Base-by-base conservation (phyloP, 345 rosid species). In the Arabidopsis suecica region DNA sequence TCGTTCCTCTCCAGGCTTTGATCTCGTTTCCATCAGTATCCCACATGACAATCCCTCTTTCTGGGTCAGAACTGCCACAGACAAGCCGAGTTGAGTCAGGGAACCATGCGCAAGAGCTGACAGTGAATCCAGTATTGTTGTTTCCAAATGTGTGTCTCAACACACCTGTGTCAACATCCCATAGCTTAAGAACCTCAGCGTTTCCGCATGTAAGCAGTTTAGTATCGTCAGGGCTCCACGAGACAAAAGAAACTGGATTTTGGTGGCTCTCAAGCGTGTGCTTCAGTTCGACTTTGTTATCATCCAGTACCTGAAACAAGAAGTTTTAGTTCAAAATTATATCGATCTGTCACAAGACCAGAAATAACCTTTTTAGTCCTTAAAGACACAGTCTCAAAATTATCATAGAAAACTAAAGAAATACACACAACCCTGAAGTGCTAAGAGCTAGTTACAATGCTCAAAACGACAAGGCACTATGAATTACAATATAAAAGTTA, bases 31-130 rank as follows among this genome's bases (percentile, higher is more conserved):
- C 97, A 61, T 88, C 87, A 42, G 86, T 86, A 69, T 90, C 96
- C 95, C 89, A 91, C 88, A 94, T 82, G 81, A 82, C 86, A 75
- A 94, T 89, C 79, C 97, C 95, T 74, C 83, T 91, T 65, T 86
- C 91, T 4, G 93, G 89, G 30, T 87, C 89, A 71, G 89, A 87
- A 84, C 96, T 88, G 83, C 97, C 97, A 80, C 93, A 91, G 16
- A 89, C 90, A 75, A 91, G 84, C 76, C 83, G 86, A 69, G 84
- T 84, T 76, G 96, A 94, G 87, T 91, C 95, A 40, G 97, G 97
- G 84, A 91, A 90, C 96, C 97, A 94, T 79, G 96, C 95, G 82
- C 96, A 91, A 54, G 97, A 89, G 86, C 96, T 88, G 75, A 89
- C 91, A 20, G 84, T 75, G 86, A 90, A 91, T 83, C 84, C 88